A percentile compares a stretch with the other conserved stretches of the same genome.
These are phyloP conservation scores for Albatrellus sp. DNA, from an alignment of 1,284 basidiomycete genomes.

Conservation along the genomic window DNA sequence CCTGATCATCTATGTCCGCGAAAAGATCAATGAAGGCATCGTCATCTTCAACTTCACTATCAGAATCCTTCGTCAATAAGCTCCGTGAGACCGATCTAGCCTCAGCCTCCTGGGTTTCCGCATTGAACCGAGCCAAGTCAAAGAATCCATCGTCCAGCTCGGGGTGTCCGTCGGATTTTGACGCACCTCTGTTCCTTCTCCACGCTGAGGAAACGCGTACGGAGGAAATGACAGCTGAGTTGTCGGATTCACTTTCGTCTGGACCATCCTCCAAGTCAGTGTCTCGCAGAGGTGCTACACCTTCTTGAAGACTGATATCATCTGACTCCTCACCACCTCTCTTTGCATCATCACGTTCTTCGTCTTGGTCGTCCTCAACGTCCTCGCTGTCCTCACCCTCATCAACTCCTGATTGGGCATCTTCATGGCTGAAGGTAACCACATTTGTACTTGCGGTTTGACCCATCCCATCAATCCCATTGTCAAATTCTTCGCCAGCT, in stretches of 20 bases:
- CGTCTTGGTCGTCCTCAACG: constrained; percentile 21
- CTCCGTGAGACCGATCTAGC: constrained; percentile 52
- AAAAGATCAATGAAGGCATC: constrained; percentile 63
- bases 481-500: constrained; percentile 19
- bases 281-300: constrained; percentile 8
- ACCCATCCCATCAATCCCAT: constrained; percentile 15
- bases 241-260: constrained; percentile 12
- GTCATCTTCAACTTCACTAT: constrained; percentile 40
- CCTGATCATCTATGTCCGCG: constrained; percentile 37
- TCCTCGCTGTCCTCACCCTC: constrained; percentile 23
- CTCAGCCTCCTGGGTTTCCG: constrained; percentile 75
- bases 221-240: background rate
- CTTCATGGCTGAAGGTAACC: constrained; percentile 12
- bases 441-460: constrained; percentile 9
- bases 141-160: constrained; percentile 93
- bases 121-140: constrained; percentile 81
- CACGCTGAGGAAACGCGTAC: background rate
- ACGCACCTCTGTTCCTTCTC: background rate
- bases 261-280: constrained; percentile 8
- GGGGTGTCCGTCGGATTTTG: constrained; percentile 27
- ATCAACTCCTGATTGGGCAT: constrained; percentile 24
- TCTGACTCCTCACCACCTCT: constrained; percentile 18
- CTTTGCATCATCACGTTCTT: constrained; percentile 8
- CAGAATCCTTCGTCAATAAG: constrained; percentile 39
- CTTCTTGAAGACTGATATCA: constrained; percentile 20